phyloP scores from a whole-genome alignment of 2,329 filamentous ascomycete genomes.

The Aspergillus uvarum region DNA sequence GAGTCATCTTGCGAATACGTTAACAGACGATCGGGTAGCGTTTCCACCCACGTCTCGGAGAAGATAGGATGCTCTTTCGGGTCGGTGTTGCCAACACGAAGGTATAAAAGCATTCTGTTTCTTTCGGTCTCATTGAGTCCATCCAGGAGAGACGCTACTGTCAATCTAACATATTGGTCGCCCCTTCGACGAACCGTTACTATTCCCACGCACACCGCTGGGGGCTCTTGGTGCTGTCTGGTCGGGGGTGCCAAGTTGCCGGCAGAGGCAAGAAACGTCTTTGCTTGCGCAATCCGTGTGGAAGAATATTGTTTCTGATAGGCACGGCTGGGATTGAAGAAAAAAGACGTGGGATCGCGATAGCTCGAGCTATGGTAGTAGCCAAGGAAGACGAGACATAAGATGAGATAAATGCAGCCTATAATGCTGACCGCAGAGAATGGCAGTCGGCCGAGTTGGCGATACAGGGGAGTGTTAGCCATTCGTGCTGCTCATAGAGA shows the following conservation, averaged over 20 bases:
- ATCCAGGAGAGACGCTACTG: slow-evolving; percentile 45
- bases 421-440: neutral
- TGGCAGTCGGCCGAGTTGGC: neutral
- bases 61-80: slow-evolving; percentile 42
- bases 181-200: slow-evolving; percentile 41
- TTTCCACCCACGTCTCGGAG: slow-evolving; percentile 40
- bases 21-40: slow-evolving; percentile 41
- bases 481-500: neutral
- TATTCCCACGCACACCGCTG: slow-evolving; percentile 44
- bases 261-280: slow-evolving; percentile 8
- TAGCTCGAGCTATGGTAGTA: slow-evolving; percentile 13
- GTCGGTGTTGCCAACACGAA: slow-evolving; percentile 45
- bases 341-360: slow-evolving; percentile 18
- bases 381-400: slow-evolving; percentile 14
- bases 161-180: slow-evolving; percentile 39
- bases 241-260: neutral
- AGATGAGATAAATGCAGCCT: neutral
- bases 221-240: neutral
- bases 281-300: slow-evolving; percentile 9
- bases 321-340: slow-evolving; percentile 16
- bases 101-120: slow-evolving; percentile 38
- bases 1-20: slow-evolving; percentile 34
- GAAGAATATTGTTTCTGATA: slow-evolving; percentile 13
- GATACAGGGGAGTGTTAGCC: neutral
- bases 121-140: slow-evolving; percentile 42